Evolutionary conservation across 495 filamentous ascomycete genomes (phyloP), one percentile per base, ranked within the genome.

Genomic region (Alectoria sarmentosa): DNA sequence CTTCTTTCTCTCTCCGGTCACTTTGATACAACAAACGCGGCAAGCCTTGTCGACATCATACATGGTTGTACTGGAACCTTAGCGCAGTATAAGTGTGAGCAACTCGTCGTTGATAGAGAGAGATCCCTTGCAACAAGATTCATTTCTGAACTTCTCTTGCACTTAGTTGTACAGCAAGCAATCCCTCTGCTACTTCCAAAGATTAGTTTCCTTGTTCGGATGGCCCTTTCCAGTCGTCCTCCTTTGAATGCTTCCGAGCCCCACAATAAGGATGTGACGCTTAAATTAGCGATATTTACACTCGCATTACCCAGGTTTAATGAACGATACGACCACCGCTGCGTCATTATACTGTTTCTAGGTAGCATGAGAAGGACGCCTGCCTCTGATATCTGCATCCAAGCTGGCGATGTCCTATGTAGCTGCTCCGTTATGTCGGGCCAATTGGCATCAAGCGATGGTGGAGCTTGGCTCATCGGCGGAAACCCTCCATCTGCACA

Each of bases 301-400:
- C 37, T 60, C 19, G 37, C 38, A 10, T 60, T 60, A 7, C 36
- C 58, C 58, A 34, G 15, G 15, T 15, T 46, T 26, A 46, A 44
- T 26, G 39, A 4, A 44, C 26, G 58, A 41, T 37, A 23, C 26
- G 58, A 32, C 58, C 58, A 60, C 28, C 32, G 58, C 28, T 44
- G 34, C 23, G n/a, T 60, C 58, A 60, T 44, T 11, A 60, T 26
- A 46, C 58, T 60, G 42, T 21, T n/a, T 9, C 4, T 46, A 5
- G 58, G 58, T 28, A 60, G 28, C 28, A 60, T 44, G n/a, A 60
- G 39, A 21, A 60, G 42, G 11, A 41, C 13, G 9, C 58, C 23
- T 13, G 39, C 26, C 4, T 60, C 32, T 34, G 30, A 55, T 23
- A 44, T 17, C 34, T 42, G 26, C 28, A 7, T 21, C 58, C 58